Conservation (phyloP, 169 alveolate genomes). For the Eimeria maxima region DNA sequence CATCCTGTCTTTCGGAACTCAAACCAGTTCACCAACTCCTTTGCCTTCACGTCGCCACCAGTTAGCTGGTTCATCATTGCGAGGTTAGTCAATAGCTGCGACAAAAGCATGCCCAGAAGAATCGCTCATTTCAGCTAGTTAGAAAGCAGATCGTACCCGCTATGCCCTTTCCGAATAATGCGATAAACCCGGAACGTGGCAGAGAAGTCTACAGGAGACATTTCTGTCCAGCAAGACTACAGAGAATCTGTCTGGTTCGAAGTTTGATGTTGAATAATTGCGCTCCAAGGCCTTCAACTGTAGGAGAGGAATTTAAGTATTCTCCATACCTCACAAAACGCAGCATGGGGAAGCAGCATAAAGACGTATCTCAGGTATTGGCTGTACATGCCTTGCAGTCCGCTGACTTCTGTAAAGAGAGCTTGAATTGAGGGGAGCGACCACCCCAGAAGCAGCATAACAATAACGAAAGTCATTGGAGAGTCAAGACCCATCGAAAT, state of each 20-base stretch:
- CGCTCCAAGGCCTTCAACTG: background rate
- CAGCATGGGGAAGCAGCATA: constrained; percentile 74
- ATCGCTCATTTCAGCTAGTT: background rate
- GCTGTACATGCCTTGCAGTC: constrained; percentile 57
- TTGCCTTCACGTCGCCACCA: constrained; percentile 21
- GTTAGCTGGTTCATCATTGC: constrained; percentile 61
- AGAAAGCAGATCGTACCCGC: background rate
- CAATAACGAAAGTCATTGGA: constrained; percentile 68
- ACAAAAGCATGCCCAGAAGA: background rate
- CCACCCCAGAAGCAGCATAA: constrained; percentile 72
- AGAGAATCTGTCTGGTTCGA: background rate
- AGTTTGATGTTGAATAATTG: background rate
- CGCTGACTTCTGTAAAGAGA: constrained; percentile 69
- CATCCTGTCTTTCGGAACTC: constrained; percentile 55
- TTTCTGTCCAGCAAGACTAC: background rate
- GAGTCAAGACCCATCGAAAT: constrained; percentile 72
- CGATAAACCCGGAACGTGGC: background rate
- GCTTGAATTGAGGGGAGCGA: constrained; percentile 70
- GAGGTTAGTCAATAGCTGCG: constrained; percentile 35
- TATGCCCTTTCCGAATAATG: background rate
- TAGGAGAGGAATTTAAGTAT: background rate
- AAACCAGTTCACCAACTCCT: constrained; percentile 71
- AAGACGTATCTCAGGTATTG: constrained; percentile 33
- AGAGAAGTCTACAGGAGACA: background rate
- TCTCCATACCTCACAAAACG: constrained; percentile 35